These are phyloP conservation scores for Dactylorhiza incarnata DNA, from an alignment of 106 monocot genomes.

Conservation along the genomic window DNA sequence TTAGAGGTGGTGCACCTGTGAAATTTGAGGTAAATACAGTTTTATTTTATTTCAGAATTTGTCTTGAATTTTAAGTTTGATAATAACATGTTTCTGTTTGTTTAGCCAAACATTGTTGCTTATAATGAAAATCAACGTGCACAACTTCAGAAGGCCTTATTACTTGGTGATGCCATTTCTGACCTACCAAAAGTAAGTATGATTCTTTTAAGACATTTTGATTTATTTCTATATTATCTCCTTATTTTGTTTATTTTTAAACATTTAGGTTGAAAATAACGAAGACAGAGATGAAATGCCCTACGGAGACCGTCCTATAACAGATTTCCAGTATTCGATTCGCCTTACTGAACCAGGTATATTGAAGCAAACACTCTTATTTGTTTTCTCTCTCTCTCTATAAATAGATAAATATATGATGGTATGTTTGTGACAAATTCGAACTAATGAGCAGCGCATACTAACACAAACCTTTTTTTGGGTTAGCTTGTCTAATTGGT, in stretches of 20 bases:
- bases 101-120: conserved; percentile 9
- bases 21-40: conserved; percentile 17
- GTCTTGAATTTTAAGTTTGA: not conserved
- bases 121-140: not conserved
- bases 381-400: not conserved
- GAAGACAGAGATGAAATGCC: conserved; percentile 23
- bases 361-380: not conserved
- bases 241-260: not conserved
- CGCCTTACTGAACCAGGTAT: conserved; percentile 8
- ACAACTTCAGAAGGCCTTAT: conserved; percentile 2
- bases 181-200: not conserved
- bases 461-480: too few relatives aligned
- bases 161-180: conserved; percentile 8
- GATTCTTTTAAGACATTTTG: not conserved
- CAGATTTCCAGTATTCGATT: conserved; percentile 18
- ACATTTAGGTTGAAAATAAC: conserved; percentile 13
- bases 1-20: conserved; percentile 7
- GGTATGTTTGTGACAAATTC: too few relatives aligned
- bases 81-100: not conserved
- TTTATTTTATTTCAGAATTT: not conserved
- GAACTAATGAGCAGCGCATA: too few relatives aligned
- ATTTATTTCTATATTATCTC: not conserved
- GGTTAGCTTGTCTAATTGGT: too few relatives aligned
- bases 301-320: conserved; percentile 9
- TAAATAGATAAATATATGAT: too few relatives aligned